phyloP scores from a whole-genome alignment of 306 rosid genomes.

The Fragaria iinumae region DNA sequence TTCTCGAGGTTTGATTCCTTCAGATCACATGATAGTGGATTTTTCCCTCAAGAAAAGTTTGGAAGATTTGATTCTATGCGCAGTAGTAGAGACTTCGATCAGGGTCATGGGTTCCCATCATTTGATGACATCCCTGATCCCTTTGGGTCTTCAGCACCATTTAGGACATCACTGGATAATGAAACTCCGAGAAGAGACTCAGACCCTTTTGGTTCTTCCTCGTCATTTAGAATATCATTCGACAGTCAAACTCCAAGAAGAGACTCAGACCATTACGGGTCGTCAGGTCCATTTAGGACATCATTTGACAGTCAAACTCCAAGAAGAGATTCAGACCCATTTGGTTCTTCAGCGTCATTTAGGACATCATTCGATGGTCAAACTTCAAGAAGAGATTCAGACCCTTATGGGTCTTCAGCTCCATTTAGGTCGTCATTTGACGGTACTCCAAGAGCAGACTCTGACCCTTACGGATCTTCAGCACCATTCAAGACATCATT shows the following conservation, averaged over 20 bases:
- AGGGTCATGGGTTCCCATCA: constrained; percentile 65
- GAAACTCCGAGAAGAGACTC: constrained; percentile 71
- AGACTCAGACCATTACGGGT: constrained; percentile 71
- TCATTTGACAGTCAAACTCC: constrained; percentile 20
- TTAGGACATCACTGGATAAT: constrained; percentile 63
- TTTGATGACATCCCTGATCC: constrained; percentile 84
- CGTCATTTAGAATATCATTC: constrained; percentile 30
- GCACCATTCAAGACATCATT: constrained; percentile 13
- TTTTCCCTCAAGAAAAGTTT: constrained; percentile 50
- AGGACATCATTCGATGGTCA: constrained; percentile 65
- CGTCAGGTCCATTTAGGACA: constrained; percentile 36
- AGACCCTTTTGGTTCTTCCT: constrained; percentile 74
- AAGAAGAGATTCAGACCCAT: constrained; percentile 53
- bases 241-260: constrained; percentile 22
- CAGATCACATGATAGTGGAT: constrained; percentile 54
- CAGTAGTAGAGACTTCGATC: constrained; percentile 70
- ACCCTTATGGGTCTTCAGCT: constrained; percentile 75
- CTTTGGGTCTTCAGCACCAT: constrained; percentile 79
- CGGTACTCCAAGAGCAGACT: constrained; percentile 59
- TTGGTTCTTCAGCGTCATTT: constrained; percentile 70
- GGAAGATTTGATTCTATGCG: constrained; percentile 69
- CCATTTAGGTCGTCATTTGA: constrained; percentile 69
- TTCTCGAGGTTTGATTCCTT: constrained; percentile 84
- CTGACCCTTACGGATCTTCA: constrained; percentile 76
- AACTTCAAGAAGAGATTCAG: constrained; percentile 66